Base-by-base conservation (phyloP, 768 basidiomycete species). In the Boletus insuetus region DNA sequence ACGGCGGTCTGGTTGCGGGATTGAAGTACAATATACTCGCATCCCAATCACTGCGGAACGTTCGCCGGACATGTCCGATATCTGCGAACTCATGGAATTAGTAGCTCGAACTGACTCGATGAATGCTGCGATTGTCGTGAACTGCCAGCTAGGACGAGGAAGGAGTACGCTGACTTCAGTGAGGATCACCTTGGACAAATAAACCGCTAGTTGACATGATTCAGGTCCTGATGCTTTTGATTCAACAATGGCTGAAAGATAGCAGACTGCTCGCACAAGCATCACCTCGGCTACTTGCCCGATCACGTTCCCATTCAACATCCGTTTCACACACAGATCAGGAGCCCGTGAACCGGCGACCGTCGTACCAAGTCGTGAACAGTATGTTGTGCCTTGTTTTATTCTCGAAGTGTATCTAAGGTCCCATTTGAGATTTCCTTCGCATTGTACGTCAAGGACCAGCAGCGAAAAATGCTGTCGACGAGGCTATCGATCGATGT, bases 11-110 rank as follows among this genome's bases (percentile, higher is more conserved):
- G 72, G 77, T 20, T 49, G 47, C 31, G 81, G 79, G n/a, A 73
- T 87, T 29, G 82, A 86, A 49, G 77, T 98, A 26, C 77, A 82
- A 54, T 97, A 95, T 70, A 76, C 79, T 51, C 86, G 97, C 17
- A 84, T 98, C 32, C 96, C 97, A 2, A 89, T 98, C 65, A 99
- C 97, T 6, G 87, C 95, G 0, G 95, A 98, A 69, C 85, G 81
- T 37, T 77, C 87, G 11, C 86, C 88, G 0, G 89, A 92, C 66
- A 86, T 84, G 67, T 71, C 82, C 22, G 89, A 91, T 63, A 74
- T 91, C 46, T 84, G 77, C 58, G 87, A 91, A 57, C 77, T 96
- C 24, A 86, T 94, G 55, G 85, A 90, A 19, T 79, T 94, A 2
- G 86, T 90, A 29, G 76, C 93, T 38, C 78, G 86, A 11, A 83